Evolutionary conservation across 768 basidiomycete species (phyloP).

Genomic region (Scleroderma citrinum): DNA sequence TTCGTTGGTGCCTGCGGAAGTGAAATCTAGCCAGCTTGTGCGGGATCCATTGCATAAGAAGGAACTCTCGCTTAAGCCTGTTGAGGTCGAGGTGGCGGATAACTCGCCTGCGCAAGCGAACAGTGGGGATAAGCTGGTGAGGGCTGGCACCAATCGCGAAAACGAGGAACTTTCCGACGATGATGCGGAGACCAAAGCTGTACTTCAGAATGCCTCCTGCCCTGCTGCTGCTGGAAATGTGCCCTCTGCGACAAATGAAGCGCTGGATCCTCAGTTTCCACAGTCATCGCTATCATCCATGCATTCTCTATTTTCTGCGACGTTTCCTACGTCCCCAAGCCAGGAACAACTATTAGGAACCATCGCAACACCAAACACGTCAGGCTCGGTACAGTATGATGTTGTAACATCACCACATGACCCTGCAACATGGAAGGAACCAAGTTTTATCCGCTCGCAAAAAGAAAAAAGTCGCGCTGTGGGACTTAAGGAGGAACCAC

Average conservation of each 20-base stretch:
- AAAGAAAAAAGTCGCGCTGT: slow-evolving; percentile 9
- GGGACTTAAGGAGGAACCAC: slow-evolving; percentile 2
- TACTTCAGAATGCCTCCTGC: background rate
- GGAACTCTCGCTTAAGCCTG: too few relatives aligned
- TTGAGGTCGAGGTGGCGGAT: background rate
- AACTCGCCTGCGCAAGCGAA: background rate
- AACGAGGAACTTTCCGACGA: slow-evolving; percentile 4
- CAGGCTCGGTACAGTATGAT: background rate
- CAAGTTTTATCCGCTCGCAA: slow-evolving; percentile 22
- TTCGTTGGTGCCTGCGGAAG: slow-evolving; percentile 5
- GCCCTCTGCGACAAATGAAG: background rate
- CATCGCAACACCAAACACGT: background rate
- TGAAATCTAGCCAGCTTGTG: background rate
- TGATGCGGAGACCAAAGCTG: slow-evolving; percentile 3
- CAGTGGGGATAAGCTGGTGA: background rate
- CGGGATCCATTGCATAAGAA: background rate
- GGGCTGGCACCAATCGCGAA: background rate
- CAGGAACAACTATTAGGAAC: background rate
- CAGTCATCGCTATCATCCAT: slow-evolving; percentile 9
- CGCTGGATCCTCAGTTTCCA: background rate
- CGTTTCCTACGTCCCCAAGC: background rate
- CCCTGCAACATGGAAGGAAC: slow-evolving; percentile 24
- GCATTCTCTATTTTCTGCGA: slow-evolving; percentile 25
- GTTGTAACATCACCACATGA: slow-evolving; percentile 15
- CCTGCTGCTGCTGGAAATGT: background rate